Conservation (phyloP, 805 yeast genomes). For the Sugiyamaella lignohabitans region DNA sequence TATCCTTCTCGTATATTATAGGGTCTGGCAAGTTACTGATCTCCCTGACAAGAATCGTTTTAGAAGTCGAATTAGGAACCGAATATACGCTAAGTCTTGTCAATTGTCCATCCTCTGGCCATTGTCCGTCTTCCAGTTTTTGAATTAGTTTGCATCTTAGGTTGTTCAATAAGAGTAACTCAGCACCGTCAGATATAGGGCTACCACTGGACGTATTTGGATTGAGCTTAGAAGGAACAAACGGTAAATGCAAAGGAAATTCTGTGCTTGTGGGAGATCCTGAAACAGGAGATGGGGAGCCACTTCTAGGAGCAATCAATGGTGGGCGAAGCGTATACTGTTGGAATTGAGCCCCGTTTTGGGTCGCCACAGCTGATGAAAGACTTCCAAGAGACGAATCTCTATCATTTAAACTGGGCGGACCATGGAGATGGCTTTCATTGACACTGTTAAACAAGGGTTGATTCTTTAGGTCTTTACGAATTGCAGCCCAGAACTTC, state of each 20-base stretch:
- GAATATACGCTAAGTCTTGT: slow-evolving; percentile 18
- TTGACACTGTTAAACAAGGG: slow-evolving; percentile 8
- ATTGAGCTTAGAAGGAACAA: neutral
- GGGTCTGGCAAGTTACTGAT: slow-evolving; percentile 4
- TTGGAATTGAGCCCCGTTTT: neutral
- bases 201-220: neutral
- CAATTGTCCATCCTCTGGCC: slow-evolving; percentile 16
- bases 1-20: slow-evolving; percentile 8
- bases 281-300: slow-evolving; percentile 1
- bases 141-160: slow-evolving; percentile 18
- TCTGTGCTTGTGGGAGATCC: slow-evolving; percentile 3
- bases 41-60: slow-evolving; percentile 13
- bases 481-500: slow-evolving; percentile 18
- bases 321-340: slow-evolving; percentile 6
- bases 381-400: slow-evolving; percentile 18
- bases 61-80: slow-evolving; percentile 10
- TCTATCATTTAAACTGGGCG: slow-evolving; percentile 16
- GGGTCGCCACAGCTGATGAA: slow-evolving; percentile 6
- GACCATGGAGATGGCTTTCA: slow-evolving; percentile 1
- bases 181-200: slow-evolving; percentile 3
- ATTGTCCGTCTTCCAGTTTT: slow-evolving; percentile 12
- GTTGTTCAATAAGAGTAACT: slow-evolving; percentile 20
- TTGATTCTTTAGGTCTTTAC: slow-evolving; percentile 18
- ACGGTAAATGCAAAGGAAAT: neutral
- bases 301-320: slow-evolving; percentile 3